Evolutionary conservation across 768 basidiomycete species (phyloP).

Genomic region (Serendipita sp.): DNA sequence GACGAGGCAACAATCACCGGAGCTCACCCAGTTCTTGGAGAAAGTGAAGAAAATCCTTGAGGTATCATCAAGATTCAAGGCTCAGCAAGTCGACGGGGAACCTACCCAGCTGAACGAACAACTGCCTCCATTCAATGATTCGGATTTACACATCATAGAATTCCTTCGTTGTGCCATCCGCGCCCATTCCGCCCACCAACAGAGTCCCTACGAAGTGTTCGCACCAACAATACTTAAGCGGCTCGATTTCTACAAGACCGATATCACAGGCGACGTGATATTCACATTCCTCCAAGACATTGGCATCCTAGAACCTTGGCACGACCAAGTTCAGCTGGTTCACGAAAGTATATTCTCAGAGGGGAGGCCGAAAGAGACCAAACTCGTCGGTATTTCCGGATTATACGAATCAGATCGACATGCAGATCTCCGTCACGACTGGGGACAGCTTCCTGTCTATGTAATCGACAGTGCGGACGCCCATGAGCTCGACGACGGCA

Average conservation of each 20-base stretch:
- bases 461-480: slow-evolving; percentile 72
- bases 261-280: slow-evolving; percentile 24
- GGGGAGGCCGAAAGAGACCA: slow-evolving; percentile 15
- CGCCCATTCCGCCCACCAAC: slow-evolving; percentile 32
- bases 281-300: slow-evolving; percentile 42
- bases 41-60: slow-evolving; percentile 34
- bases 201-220: slow-evolving; percentile 43
- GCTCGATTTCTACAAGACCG: slow-evolving; percentile 26
- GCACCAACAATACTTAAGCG: slow-evolving; percentile 43
- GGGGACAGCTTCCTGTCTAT: slow-evolving; percentile 64
- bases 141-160: slow-evolving; percentile 41
- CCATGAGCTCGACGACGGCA: slow-evolving; percentile 83
- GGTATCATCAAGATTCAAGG: slow-evolving; percentile 19
- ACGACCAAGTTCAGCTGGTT: slow-evolving; percentile 38
- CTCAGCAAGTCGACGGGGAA: slow-evolving; percentile 21
- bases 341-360: slow-evolving; percentile 13
- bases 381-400: slow-evolving; percentile 30
- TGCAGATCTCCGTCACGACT: slow-evolving; percentile 68
- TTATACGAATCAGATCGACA: slow-evolving; percentile 48
- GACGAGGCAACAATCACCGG: slow-evolving; percentile 26
- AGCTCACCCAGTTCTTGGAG: slow-evolving; percentile 32
- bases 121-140: slow-evolving; percentile 30
- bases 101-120: slow-evolving; percentile 19
- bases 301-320: slow-evolving; percentile 70
- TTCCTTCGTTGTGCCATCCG: slow-evolving; percentile 44